Percentiles rank a stretch among this genome's conserved stretches.
phyloP scores from a whole-genome alignment of 1,284 basidiomycete species.

The Apiotrichum montevideense region DNA sequence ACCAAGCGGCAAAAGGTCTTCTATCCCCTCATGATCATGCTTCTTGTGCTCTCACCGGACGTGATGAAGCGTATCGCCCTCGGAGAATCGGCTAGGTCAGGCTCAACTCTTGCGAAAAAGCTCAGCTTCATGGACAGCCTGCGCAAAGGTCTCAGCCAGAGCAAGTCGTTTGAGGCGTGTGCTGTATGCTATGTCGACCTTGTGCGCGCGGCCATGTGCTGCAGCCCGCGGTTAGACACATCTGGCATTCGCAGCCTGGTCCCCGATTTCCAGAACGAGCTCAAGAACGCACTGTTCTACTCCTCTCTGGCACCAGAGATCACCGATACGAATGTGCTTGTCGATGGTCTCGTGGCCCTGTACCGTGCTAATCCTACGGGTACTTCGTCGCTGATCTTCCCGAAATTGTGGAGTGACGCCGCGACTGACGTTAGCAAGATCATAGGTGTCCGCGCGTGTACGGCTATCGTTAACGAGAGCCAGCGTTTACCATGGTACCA shows the following conservation, averaged over 20 bases:
- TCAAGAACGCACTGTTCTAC: constrained; percentile 52
- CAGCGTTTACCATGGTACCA: constrained; percentile 32
- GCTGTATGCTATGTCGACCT: constrained; percentile 69
- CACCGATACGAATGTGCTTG: constrained; percentile 70
- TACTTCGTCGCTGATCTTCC: constrained; percentile 58
- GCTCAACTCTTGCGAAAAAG: constrained; percentile 46
- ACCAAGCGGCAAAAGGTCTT: constrained; percentile 53
- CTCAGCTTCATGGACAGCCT: constrained; percentile 47
- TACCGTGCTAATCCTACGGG: constrained; percentile 63
- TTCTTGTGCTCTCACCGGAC: constrained; percentile 74
- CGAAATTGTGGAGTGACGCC: constrained; percentile 65
- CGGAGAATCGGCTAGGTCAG: constrained; percentile 34
- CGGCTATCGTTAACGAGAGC: constrained; percentile 50
- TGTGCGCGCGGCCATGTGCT: constrained; percentile 68
- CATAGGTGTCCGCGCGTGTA: constrained; percentile 64
- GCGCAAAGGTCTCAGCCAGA: constrained; percentile 34
- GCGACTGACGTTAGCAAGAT: constrained; percentile 73
- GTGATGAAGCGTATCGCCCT: constrained; percentile 52
- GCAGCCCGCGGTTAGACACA: constrained; percentile 54
- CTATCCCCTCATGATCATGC: constrained; percentile 74
- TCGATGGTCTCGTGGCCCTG: constrained; percentile 64
- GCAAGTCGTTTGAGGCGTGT: constrained; percentile 35
- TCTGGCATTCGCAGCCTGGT: constrained; percentile 62
- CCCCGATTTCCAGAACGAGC: constrained; percentile 66
- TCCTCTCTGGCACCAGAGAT: constrained; percentile 46